Conservation (phyloP, 2,329 filamentous ascomycete genomes). For the Aspergillus sergii region DNA sequence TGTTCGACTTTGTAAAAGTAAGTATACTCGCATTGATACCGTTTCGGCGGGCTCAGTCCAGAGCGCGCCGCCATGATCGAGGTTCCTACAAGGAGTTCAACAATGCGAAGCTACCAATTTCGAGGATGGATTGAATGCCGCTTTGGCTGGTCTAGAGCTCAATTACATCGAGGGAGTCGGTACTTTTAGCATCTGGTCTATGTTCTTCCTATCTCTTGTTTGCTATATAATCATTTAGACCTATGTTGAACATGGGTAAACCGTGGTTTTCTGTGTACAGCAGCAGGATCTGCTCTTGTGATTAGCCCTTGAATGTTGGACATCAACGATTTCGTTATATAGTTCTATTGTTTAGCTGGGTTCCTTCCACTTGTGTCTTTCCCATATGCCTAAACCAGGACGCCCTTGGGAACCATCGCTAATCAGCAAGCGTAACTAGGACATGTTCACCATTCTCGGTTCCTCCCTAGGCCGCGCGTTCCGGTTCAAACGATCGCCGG, state of each 20-base stretch:
- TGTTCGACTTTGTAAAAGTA: constrained; percentile 83
- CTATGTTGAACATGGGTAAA: constrained; percentile 13
- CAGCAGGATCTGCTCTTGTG: constrained; percentile 10
- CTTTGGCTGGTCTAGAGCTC: constrained; percentile 28
- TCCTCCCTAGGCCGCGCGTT: constrained; percentile 47
- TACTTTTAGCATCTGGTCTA: constrained; percentile 6
- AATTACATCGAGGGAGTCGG: constrained; percentile 15
- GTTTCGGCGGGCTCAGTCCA: constrained; percentile 31
- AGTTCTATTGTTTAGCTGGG: background rate
- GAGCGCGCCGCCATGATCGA: constrained; percentile 22
- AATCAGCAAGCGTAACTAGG: constrained; percentile 34
- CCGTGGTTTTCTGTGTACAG: background rate
- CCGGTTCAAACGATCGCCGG: constrained; percentile 36
- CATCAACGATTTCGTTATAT: constrained; percentile 4
- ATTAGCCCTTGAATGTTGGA: constrained; percentile 10
- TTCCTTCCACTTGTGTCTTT: background rate
- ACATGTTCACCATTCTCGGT: constrained; percentile 51
- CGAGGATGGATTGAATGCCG: constrained; percentile 38
- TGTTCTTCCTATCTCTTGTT: constrained; percentile 10
- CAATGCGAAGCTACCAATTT: constrained; percentile 31
- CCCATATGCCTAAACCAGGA: background rate
- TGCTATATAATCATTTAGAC: constrained; percentile 5
- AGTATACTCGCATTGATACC: constrained; percentile 48
- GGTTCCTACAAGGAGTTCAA: constrained; percentile 26
- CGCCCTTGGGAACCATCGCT: background rate